Evolutionary conservation across 345 rosid genomes (phyloP).

Genomic region (Clausena lansium): DNA sequence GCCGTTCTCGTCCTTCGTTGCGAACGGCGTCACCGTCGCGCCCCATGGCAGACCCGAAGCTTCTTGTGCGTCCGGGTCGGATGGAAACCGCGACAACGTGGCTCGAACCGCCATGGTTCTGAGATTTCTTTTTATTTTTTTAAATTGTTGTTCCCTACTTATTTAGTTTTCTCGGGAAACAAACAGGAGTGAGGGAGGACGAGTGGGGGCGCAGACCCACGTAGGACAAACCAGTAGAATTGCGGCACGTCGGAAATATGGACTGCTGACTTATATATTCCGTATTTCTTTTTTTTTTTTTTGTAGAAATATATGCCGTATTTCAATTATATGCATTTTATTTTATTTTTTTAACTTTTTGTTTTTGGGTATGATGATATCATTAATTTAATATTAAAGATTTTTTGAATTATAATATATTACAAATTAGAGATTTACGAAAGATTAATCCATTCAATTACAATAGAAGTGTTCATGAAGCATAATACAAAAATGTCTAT

Average conservation of each 20-base stretch:
- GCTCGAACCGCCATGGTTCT: slow-evolving; percentile 76
- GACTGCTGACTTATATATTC: background rate
- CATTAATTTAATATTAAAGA: no score
- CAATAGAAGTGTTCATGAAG: no score
- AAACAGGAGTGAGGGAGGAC: background rate
- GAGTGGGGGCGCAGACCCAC: background rate
- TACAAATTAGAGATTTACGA: no score
- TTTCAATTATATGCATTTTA: no score
- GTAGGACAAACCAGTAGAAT: slow-evolving; percentile 11
- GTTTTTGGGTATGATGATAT: no score
- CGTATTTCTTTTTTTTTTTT: no score
- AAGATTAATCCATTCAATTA: no score
- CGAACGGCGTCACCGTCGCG: slow-evolving; percentile 80
- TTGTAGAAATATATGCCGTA: no score
- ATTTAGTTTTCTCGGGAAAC: slow-evolving; percentile 10
- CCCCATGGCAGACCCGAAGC: slow-evolving; percentile 94
- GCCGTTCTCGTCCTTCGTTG: slow-evolving; percentile 84
- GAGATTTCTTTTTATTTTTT: background rate
- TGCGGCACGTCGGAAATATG: slow-evolving; percentile 18
- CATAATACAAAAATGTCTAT: no score
- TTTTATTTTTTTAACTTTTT: no score
- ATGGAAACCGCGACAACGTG: slow-evolving; percentile 77
- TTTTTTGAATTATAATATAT: no score
- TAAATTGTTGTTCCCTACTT: no score
- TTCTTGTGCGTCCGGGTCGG: slow-evolving; percentile 74